phyloP scores from a whole-genome alignment of 2,329 filamentous ascomycete genomes.

The Colletotrichum viniferum region DNA sequence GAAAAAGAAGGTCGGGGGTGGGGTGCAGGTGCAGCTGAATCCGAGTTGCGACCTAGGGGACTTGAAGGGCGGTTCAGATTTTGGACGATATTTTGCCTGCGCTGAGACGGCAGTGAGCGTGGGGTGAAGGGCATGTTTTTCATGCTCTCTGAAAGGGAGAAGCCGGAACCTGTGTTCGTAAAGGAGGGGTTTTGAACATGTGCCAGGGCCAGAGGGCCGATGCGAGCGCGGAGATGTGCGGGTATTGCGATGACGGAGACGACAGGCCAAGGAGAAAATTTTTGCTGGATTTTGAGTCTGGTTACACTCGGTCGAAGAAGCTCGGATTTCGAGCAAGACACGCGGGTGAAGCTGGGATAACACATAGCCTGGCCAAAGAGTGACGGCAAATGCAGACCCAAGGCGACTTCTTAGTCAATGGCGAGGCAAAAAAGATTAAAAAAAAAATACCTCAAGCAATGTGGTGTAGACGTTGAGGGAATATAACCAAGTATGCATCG shows the following conservation, averaged over 20 bases:
- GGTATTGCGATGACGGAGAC: neutral
- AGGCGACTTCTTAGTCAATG: neutral
- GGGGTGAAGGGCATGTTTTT: neutral
- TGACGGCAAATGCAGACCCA: neutral
- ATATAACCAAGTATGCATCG: neutral
- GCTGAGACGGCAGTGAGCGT: neutral
- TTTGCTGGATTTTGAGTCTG: neutral
- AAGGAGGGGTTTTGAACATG: neutral
- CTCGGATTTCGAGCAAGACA: constrained; percentile 8
- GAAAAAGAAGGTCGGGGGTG: too few species aligned
- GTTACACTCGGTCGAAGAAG: constrained; percentile 3
- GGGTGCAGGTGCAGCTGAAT: neutral
- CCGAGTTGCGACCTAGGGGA: neutral
- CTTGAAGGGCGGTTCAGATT: neutral
- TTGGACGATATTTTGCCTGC: neutral
- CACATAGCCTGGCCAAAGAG: neutral
- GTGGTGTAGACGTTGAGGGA: neutral
- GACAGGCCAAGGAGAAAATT: neutral
- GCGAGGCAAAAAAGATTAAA: too few species aligned
- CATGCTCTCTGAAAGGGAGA: neutral
- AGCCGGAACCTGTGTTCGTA: neutral
- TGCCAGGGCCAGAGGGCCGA: constrained; percentile 2
- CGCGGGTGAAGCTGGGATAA: neutral
- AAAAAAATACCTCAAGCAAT: neutral
- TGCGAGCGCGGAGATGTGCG: constrained; percentile 6